A percentile compares a stretch with the other conserved stretches of the same genome.
phyloP scores from a whole-genome alignment of 1,284 basidiomycete species.

The Rhodotorula sp. region DNA sequence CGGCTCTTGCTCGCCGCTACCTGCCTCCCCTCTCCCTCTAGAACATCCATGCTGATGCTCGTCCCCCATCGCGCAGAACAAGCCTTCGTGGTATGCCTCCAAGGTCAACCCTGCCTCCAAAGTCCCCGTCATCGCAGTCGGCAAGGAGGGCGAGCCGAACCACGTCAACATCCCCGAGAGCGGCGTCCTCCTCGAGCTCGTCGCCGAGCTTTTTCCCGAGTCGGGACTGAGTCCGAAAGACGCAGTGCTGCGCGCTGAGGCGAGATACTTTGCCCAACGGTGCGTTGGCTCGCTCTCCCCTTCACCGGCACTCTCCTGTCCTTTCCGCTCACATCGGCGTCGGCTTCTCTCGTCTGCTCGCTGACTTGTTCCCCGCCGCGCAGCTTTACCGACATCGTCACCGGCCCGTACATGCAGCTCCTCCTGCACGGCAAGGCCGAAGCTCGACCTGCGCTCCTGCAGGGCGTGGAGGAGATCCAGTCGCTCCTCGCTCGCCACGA shows the following conservation, averaged over 20 bases:
- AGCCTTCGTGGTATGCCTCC: slow-evolving; percentile 58
- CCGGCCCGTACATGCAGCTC: not conserved
- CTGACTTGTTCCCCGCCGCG: not conserved
- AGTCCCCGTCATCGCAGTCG: slow-evolving; percentile 51
- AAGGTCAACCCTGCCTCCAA: slow-evolving; percentile 66
- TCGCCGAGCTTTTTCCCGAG: slow-evolving; percentile 28
- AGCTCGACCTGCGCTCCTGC: not conserved
- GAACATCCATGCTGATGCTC: not conserved
- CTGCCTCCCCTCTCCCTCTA: too few species aligned
- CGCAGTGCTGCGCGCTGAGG: slow-evolving; percentile 30
- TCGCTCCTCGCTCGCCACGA: slow-evolving; percentile 20
- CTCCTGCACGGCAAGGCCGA: slow-evolving; percentile 15
- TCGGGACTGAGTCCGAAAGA: slow-evolving; percentile 7
- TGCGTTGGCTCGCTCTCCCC: slow-evolving; percentile 3
- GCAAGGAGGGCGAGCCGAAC: slow-evolving; percentile 20
- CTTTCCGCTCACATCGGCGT: too few species aligned
- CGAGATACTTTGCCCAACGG: slow-evolving; percentile 41
- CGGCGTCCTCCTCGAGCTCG: slow-evolving; percentile 40
- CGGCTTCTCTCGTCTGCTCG: too few species aligned
- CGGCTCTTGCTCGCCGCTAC: too few species aligned
- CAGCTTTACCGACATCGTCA: slow-evolving; percentile 32
- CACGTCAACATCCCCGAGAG: slow-evolving; percentile 35
- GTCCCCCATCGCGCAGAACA: slow-evolving; percentile 52
- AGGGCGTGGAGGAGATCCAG: slow-evolving; percentile 35
- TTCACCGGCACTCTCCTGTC: not conserved